These are phyloP conservation scores for Yamadazyma scolyti DNA, from an alignment of 805 yeast species.

Conservation along the genomic window DNA sequence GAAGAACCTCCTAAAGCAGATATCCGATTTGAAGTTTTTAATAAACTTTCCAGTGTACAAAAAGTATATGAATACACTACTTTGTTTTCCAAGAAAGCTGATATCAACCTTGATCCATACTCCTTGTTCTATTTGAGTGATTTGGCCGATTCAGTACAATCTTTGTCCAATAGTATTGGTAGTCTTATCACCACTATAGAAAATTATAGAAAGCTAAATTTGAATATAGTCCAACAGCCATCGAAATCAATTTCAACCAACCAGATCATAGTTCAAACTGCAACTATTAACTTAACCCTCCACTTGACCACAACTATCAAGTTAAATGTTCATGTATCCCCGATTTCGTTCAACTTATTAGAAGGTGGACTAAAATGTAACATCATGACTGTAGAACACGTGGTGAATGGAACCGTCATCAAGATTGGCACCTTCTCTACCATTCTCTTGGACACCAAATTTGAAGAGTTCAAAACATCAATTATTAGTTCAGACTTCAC, in stretches of 20 bases:
- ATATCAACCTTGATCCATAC: constrained; percentile 6
- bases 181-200: constrained; percentile 3
- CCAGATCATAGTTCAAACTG: constrained; percentile 37
- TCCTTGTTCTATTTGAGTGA: constrained; percentile 3
- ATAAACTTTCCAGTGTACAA: constrained; percentile 9
- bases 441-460: constrained; percentile 22
- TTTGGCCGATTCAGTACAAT: constrained; percentile 1
- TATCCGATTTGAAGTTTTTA: constrained; percentile 48
- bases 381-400: constrained; percentile 12
- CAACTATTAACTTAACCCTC: constrained; percentile 27
- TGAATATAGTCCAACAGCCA: neutral
- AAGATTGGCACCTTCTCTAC: constrained; percentile 19
- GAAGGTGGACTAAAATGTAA: constrained; percentile 28
- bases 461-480: constrained; percentile 21
- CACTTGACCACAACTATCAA: constrained; percentile 13
- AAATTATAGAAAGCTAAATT: constrained; percentile 3
- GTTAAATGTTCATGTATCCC: constrained; percentile 32
- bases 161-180: neutral
- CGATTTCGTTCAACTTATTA: constrained; percentile 40
- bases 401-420: neutral
- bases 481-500: too few species aligned
- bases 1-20: constrained; percentile 36
- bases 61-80: constrained; percentile 11
- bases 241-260: constrained; percentile 1
- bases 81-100: constrained; percentile 10